Conservation (phyloP, 2,329 filamentous ascomycete species). For the Phialophora tarda region DNA sequence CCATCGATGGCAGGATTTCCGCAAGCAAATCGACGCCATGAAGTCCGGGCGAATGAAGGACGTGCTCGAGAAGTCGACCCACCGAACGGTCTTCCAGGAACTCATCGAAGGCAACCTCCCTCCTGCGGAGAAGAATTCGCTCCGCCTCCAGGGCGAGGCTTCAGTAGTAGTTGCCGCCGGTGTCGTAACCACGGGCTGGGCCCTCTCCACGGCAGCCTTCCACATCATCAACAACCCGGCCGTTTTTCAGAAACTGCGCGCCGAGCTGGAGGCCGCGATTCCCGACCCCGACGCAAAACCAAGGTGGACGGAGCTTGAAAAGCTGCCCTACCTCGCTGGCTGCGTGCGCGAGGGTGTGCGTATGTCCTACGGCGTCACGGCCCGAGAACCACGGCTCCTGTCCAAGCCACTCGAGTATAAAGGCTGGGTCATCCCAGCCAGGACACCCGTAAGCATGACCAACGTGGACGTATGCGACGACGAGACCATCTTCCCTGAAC, state of each 20-base stretch:
- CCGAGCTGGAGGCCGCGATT: constrained; percentile 33
- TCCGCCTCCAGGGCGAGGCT: constrained; percentile 44
- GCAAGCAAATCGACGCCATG: constrained; percentile 34
- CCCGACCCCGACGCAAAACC: constrained; percentile 21
- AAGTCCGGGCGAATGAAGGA: constrained; percentile 30
- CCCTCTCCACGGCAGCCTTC: constrained; percentile 42
- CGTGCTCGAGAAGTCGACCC: constrained; percentile 10
- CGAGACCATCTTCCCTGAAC: constrained; percentile 42
- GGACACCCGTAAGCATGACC: constrained; percentile 40
- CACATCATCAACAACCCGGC: constrained; percentile 38
- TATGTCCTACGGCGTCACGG: constrained; percentile 46
- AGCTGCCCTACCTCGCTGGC: constrained; percentile 52
- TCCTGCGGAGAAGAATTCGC: constrained; percentile 44
- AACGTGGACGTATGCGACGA: constrained; percentile 39
- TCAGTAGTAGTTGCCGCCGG: constrained; percentile 44
- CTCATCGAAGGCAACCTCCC: constrained; percentile 42
- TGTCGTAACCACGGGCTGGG: constrained; percentile 44
- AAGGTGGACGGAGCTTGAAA: constrained; percentile 45
- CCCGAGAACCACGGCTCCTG: constrained; percentile 36
- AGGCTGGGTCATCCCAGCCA: constrained; percentile 42
- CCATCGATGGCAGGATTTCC: constrained; percentile 31
- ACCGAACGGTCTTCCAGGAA: constrained; percentile 43
- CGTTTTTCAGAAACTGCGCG: constrained; percentile 33
- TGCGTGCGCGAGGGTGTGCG: constrained; percentile 50
- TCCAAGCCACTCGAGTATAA: constrained; percentile 38